Conservation (phyloP, 2,329 filamentous ascomycete species). For the Fusarium sulawesiense region DNA sequence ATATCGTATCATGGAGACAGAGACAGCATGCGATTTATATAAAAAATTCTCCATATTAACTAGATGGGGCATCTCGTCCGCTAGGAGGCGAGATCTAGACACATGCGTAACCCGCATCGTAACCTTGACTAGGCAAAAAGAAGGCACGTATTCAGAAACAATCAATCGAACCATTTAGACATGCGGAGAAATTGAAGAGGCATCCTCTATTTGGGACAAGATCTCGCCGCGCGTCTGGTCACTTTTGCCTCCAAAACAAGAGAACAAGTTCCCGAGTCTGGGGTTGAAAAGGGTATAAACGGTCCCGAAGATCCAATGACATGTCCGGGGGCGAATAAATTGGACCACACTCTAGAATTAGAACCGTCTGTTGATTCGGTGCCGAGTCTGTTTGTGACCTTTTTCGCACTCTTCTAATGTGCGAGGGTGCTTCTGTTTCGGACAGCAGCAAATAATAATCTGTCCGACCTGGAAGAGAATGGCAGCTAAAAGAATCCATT, state of each 20-base stretch:
- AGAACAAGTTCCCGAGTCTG: conserved; percentile 1
- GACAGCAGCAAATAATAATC: conserved; percentile 7
- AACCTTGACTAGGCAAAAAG: conserved; percentile 25
- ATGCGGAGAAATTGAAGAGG: conserved; percentile 16
- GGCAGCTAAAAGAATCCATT: conserved; percentile 6
- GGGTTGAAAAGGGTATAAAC: conserved; percentile 22
- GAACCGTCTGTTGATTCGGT: conserved; percentile 1
- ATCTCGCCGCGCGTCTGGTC: conserved; percentile 42
- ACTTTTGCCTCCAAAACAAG: conserved; percentile 11
- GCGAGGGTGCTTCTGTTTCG: conserved; percentile 1
- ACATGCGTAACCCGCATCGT: conserved; percentile 38
- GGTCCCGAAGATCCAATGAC: conserved; percentile 40
- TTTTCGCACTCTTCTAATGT: conserved; percentile 15
- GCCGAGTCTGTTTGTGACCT: conserved; percentile 10
- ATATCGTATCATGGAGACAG: conserved; percentile 11
- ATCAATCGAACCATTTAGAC: conserved; percentile 41
- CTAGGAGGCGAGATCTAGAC: conserved; percentile 36
- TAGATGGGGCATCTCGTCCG: conserved; percentile 32
- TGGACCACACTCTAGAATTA: conserved; percentile 2
- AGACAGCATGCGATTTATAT: conserved; percentile 35
- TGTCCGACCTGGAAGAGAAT: conserved; percentile 17
- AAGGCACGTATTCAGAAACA: conserved; percentile 42
- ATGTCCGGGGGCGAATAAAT: conserved; percentile 24
- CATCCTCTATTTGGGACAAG: conserved; percentile 7
- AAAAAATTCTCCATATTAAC: conserved; percentile 27